These are phyloP conservation scores for Avena atlantica DNA, from an alignment of 176 grass and related monocot species.

Conservation along the genomic window DNA sequence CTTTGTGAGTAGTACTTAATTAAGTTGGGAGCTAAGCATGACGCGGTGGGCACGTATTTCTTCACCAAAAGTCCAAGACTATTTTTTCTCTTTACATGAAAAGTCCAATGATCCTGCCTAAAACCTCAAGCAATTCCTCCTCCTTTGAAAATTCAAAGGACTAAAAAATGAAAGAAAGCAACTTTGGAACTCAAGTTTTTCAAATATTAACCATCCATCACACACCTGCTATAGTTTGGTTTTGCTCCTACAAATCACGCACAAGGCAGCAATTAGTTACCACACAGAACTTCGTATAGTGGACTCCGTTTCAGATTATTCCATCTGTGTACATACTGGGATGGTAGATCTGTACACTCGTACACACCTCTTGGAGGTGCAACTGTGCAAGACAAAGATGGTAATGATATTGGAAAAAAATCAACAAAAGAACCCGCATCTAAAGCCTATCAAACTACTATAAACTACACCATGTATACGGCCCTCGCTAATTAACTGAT, in stretches of 20 bases:
- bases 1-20: background rate
- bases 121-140: too few species aligned
- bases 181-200: too few species aligned
- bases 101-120: background rate
- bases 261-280: background rate
- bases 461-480: too few species aligned
- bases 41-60: background rate
- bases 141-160: too few species aligned
- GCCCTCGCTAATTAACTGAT: background rate
- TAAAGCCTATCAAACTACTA: too few species aligned
- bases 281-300: background rate
- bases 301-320: background rate
- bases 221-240: background rate
- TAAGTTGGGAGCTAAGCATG: background rate
- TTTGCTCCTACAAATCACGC: background rate
- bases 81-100: background rate
- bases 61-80: constrained; percentile 4
- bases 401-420: background rate
- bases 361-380: too few species aligned
- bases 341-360: background rate
- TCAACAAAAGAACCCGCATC: too few species aligned
- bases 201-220: too few species aligned
- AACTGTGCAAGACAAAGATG: background rate
- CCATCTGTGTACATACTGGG: too few species aligned
- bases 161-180: too few species aligned